Evolutionary conservation across 202 grass and related monocot genomes (phyloP).

Genomic region (Hordeum pubiflorum): DNA sequence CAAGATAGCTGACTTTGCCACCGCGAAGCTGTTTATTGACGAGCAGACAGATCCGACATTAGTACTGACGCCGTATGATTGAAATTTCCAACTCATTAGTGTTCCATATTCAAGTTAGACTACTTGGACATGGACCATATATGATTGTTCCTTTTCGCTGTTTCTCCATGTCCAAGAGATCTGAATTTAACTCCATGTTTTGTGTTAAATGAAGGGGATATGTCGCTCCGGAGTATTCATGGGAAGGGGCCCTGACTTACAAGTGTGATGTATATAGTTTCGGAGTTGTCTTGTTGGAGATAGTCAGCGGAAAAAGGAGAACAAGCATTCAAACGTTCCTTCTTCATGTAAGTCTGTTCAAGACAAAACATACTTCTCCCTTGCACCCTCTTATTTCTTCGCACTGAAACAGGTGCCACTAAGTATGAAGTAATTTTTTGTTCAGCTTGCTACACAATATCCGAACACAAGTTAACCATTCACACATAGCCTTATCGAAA

Average conservation of each 20-base stretch:
- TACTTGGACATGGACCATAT: background rate
- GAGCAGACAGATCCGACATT: background rate
- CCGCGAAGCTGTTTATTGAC: background rate
- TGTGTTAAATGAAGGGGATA: background rate
- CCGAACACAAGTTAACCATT: no score
- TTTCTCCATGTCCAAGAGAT: background rate
- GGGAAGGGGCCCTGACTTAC: background rate
- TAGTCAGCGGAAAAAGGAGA: background rate
- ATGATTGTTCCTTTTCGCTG: background rate
- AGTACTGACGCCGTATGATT: background rate
- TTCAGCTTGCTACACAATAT: no score
- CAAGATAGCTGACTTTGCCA: conserved; percentile 27
- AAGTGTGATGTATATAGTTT: conserved; percentile 13
- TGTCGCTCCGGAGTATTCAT: background rate
- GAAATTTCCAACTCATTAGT: background rate
- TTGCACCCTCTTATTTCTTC: no score
- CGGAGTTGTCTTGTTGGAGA: background rate
- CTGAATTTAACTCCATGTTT: background rate
- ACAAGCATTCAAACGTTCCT: background rate
- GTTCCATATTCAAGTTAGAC: background rate
- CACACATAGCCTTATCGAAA: no score
- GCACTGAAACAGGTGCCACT: no score
- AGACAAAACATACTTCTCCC: no score
- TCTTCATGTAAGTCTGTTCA: background rate
- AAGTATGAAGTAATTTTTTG: no score